A percentile compares a stretch with the other conserved stretches of the same genome.
phyloP scores from a whole-genome alignment of 208 protist species.

The Phytomonas francai region DNA sequence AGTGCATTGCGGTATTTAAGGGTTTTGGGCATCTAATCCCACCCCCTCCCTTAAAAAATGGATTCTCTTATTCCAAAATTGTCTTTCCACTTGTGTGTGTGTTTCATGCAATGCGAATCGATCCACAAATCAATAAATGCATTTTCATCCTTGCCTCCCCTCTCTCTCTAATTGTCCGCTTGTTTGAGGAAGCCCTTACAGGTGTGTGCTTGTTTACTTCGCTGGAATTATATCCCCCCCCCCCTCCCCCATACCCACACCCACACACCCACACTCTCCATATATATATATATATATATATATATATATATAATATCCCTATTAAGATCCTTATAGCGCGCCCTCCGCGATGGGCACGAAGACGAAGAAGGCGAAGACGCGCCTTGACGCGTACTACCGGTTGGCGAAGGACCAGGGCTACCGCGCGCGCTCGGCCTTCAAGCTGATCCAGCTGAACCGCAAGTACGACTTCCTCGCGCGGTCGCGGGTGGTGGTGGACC shows the following conservation, averaged over 20 bases:
- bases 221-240: too few species aligned
- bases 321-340: not conserved
- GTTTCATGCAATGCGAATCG: not conserved
- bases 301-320: not conserved
- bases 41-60: not conserved
- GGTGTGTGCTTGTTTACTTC: not conserved
- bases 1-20: not conserved
- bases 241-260: not conserved
- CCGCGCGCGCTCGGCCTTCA: slow-evolving; percentile 98
- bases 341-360: slow-evolving; percentile 64
- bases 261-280: not conserved
- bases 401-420: slow-evolving; percentile 99
- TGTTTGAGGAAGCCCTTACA: not conserved
- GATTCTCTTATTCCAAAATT: not conserved
- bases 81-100: not conserved
- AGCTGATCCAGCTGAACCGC: slow-evolving; percentile 99
- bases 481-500: slow-evolving; percentile 89
- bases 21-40: not conserved
- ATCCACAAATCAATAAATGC: not conserved
- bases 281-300: not conserved
- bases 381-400: slow-evolving; percentile 96
- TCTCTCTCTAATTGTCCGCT: too few species aligned
- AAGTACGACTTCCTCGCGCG: slow-evolving; percentile 98
- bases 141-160: too few species aligned
- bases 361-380: slow-evolving; percentile 91